Base-by-base conservation (phyloP, 2,329 filamentous ascomycete genomes). In the Clonostachys solani region DNA sequence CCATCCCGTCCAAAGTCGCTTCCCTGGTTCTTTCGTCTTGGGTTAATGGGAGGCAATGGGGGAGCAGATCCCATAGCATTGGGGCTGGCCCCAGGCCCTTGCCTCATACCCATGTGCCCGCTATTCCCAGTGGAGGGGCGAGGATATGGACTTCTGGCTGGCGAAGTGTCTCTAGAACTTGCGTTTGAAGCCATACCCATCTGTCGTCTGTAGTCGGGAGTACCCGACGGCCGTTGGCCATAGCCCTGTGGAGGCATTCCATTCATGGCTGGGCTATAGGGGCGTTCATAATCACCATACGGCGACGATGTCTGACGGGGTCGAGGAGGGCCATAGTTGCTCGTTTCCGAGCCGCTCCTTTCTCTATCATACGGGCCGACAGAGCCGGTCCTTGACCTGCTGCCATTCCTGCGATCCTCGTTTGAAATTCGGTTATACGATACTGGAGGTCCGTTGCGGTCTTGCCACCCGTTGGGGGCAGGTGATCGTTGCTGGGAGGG, bases 31-130 rank as follows among this genome's bases (percentile, higher is more conserved):
- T 75, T 72, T 10, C 80, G 72, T 43, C 77, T 71, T 29, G 80
- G 80, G 56, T 83, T 83, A 58, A 83, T 78, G 2, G 79, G 78
- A 3, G 80, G 80, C 35, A 83, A 49, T 3, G 79, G 79, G 3
- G 79, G 78, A 3, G 65, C 68, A 23, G 57, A 48, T 10, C 23
- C 23, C 23, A 29, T 29, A 4, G 23, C 23, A 29, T 29, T 29
- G 16, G 58, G 54, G 12, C 56, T 60, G 6, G 60, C 58, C 42
- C 67, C 67, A 40, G 70, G 52, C 49, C 68, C 67, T 1, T 69
- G 64, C 6, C 65, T 66, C 12, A 67, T 69, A 6, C 56, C 57
- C 2, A 65, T 54, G 10, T 56, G 54, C 2, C 54, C 54, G 2
- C 65, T 57, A 13, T 65, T 49, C 53, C 68, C 71, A 33, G 29